These are phyloP conservation scores for Neonectria magnoliae DNA, from an alignment of 2,329 filamentous ascomycete species.

Conservation along the genomic window DNA sequence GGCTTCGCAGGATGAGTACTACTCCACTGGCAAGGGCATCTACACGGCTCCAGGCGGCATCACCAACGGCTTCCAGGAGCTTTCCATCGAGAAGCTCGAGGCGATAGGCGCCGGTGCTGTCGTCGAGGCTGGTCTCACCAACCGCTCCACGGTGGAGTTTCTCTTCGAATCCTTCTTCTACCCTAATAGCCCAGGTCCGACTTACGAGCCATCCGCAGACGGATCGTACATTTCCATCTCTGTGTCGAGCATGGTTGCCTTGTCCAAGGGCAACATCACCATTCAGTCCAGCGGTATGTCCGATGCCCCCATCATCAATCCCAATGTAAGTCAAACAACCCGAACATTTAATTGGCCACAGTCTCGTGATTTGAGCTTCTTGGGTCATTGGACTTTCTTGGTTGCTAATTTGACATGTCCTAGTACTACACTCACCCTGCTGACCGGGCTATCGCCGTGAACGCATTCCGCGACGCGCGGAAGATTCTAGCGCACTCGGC, in stretches of 20 bases:
- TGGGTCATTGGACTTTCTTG: background rate
- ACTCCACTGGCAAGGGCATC: slow-evolving; percentile 32
- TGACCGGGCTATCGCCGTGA: slow-evolving; percentile 46
- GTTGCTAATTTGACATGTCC: background rate
- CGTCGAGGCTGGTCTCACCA: slow-evolving; percentile 30
- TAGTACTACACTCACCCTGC: slow-evolving; percentile 41
- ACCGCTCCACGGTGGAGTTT: slow-evolving; percentile 43
- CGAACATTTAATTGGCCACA: background rate
- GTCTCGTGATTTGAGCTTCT: background rate
- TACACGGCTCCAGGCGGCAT: slow-evolving; percentile 40
- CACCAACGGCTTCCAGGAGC: slow-evolving; percentile 39
- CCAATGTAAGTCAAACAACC: background rate
- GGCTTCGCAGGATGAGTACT: slow-evolving; percentile 33
- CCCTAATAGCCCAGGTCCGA: slow-evolving; percentile 41
- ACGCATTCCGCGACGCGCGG: slow-evolving; percentile 47
- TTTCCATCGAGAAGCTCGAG: slow-evolving; percentile 30
- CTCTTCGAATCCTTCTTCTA: slow-evolving; percentile 43
- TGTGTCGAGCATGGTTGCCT: background rate
- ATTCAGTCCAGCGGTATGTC: background rate
- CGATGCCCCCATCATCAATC: background rate
- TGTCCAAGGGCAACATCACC: background rate
- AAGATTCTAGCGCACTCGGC: slow-evolving; percentile 41
- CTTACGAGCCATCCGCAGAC: slow-evolving; percentile 36
- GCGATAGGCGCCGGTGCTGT: slow-evolving; percentile 36
- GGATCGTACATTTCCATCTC: slow-evolving; percentile 39